phyloP scores from a whole-genome alignment of 2,329 filamentous ascomycete genomes.

The Scedosporium minutisporum region DNA sequence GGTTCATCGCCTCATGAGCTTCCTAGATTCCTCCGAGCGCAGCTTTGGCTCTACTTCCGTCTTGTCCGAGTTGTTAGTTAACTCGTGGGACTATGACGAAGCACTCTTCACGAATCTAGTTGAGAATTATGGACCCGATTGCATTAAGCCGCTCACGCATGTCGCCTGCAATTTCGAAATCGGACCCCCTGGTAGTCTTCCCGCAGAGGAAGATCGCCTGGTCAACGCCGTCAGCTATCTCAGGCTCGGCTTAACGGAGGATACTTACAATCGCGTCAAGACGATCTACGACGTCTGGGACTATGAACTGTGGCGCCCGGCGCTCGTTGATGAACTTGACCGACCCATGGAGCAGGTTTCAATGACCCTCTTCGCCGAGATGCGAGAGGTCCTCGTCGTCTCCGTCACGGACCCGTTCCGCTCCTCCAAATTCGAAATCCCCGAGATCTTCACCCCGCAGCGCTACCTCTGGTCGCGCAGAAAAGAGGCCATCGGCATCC shows the following conservation, averaged over 20 bases:
- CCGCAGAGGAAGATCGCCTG: neutral
- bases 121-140: neutral
- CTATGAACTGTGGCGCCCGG: slow-evolving; percentile 36
- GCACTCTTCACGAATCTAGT: neutral
- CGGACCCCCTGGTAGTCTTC: neutral
- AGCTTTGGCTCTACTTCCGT: slow-evolving; percentile 47
- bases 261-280: slow-evolving; percentile 15
- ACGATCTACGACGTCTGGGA: slow-evolving; percentile 40
- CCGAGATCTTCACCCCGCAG: slow-evolving; percentile 42
- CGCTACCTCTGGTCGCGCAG: slow-evolving; percentile 37
- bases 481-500: slow-evolving; percentile 26
- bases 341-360: slow-evolving; percentile 30
- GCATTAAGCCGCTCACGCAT: neutral
- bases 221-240: neutral
- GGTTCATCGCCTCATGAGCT: slow-evolving; percentile 52
- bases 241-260: slow-evolving; percentile 1
- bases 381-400: slow-evolving; percentile 41
- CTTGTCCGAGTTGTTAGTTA: slow-evolving; percentile 22
- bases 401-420: slow-evolving; percentile 32
- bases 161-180: slow-evolving; percentile 3
- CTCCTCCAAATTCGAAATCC: slow-evolving; percentile 15
- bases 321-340: slow-evolving; percentile 25
- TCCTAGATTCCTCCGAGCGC: slow-evolving; percentile 50
- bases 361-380: slow-evolving; percentile 23
- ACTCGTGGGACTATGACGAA: slow-evolving; percentile 3